Evolutionary conservation across 2,329 filamentous ascomycete species (phyloP), one percentile per base, ranked within the genome.

Genomic region (Cryphonectria naterciae): DNA sequence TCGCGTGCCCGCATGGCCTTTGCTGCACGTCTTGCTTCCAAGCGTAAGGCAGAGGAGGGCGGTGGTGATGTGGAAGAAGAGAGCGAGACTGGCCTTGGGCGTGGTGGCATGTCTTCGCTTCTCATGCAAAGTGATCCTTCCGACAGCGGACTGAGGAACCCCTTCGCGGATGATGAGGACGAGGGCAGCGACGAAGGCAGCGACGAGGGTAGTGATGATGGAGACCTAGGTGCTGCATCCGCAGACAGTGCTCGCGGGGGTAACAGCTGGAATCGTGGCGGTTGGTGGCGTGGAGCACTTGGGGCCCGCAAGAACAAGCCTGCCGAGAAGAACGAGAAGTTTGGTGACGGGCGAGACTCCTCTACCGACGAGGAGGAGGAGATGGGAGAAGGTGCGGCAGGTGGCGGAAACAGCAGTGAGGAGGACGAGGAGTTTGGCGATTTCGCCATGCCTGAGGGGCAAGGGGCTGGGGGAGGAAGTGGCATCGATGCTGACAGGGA

Each of bases 1-100:
- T 97, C 94, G 10, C 90, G 95, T 67, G 95, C 95, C 10, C 90
- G 95, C 66, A 87, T 94, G 69, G 94, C 97, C 80, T 88, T 98
- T n/a, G 95, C 94, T n/a, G 93, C 93, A 17, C 90, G 95, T 17
- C 86, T 98, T 77, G 89, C 93, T 2, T 92, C 93, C 74, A 91
- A 93, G 79, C 88, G 89, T 74, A 84, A 81, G 62, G 82, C 83
- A 32, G 81, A 85, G 10, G 84, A 84, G 35, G 81, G 81, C 35
- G 81, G 80, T 2, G 81, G 81, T 39, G 81, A 80, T 2, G 80
- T 81, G 7, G 83, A 83, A 58, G 78, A 77, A 17, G 76, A 80
- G 25, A 78, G 79, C 70, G 65, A 60, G 19, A 65, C 74, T 73
- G 52, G 74, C 70, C 64, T 68, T 2, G 69, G 71, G 1, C 65